Percentiles rank a stretch among this genome's conserved stretches.
Evolutionary conservation across 2,329 filamentous ascomycete species (phyloP).

Genomic region (Teratosphaeria zuluensis): DNA sequence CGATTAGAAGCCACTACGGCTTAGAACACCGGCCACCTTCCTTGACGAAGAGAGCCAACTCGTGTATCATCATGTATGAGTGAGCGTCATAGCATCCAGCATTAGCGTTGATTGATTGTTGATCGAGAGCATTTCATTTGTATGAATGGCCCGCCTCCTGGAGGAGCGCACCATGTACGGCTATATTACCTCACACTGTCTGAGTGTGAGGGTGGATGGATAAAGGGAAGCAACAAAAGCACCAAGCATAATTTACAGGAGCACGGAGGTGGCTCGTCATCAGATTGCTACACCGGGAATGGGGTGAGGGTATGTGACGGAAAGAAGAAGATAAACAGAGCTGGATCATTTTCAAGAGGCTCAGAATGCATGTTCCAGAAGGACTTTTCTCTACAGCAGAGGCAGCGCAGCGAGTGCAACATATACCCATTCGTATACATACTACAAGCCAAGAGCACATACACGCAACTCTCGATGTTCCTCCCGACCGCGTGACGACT

Average conservation of each 20-base stretch:
- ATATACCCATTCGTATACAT: constrained; percentile 13
- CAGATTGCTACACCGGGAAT: neutral
- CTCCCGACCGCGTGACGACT: neutral
- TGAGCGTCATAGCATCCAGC: constrained; percentile 20
- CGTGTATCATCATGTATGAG: constrained; percentile 18
- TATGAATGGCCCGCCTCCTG: constrained; percentile 6
- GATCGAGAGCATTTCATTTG: constrained; percentile 19
- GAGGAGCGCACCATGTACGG: constrained; percentile 1
- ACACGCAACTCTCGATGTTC: neutral
- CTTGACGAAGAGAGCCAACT: constrained; percentile 3
- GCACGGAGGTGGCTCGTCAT: neutral
- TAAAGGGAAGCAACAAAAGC: constrained; percentile 1
- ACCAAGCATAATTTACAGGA: constrained; percentile 2
- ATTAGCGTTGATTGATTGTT: constrained; percentile 20
- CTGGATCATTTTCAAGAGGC: neutral
- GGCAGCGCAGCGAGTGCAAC: constrained; percentile 1
- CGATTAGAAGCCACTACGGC: neutral
- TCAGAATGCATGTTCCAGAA: neutral
- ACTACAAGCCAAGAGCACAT: neutral
- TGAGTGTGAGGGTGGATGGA: neutral
- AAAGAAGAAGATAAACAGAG: neutral
- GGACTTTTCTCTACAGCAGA: neutral
- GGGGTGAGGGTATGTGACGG: neutral
- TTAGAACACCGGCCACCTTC: neutral
- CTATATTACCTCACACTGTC: neutral